Percentiles rank a stretch among this genome's conserved stretches.
phyloP scores from a whole-genome alignment of 1,139 yeast species.

The Sugiyamaella novakii region DNA sequence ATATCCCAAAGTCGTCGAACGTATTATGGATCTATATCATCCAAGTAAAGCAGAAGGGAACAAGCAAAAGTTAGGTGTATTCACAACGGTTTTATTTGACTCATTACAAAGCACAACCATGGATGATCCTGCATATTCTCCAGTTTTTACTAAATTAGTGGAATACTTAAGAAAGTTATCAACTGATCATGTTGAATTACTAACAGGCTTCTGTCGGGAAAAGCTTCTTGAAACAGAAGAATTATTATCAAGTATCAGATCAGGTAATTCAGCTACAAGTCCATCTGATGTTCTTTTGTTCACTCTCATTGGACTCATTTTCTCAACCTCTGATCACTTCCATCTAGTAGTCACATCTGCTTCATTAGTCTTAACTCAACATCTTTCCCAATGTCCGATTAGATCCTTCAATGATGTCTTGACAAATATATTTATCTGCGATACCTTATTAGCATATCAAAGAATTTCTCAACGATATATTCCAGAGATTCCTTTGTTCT shows the following conservation, averaged over 20 bases:
- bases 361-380: conserved; percentile 69
- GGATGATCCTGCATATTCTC: conserved; percentile 29
- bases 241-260: conserved; percentile 44
- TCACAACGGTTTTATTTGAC: conserved; percentile 59
- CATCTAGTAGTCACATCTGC: conserved; percentile 90
- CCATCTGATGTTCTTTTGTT: conserved; percentile 58
- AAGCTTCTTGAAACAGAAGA: conserved; percentile 53
- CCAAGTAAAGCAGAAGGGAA: conserved; percentile 83
- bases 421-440: conserved; percentile 63
- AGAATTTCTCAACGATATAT: conserved; percentile 73
- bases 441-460: conserved; percentile 70
- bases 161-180: conserved; percentile 60
- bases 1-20: conserved; percentile 54
- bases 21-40: conserved; percentile 62
- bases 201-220: conserved; percentile 60
- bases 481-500: conserved; percentile 73
- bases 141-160: conserved; percentile 51
- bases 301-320: conserved; percentile 69
- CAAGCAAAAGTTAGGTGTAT: conserved; percentile 68
- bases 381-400: conserved; percentile 55
- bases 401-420: conserved; percentile 46
- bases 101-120: conserved; percentile 37
- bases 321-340: conserved; percentile 94
- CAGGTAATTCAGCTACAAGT: neutral
- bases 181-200: conserved; percentile 62